Base-by-base conservation (phyloP, 495 filamentous ascomycete species). In the Penicillium desertorum region DNA sequence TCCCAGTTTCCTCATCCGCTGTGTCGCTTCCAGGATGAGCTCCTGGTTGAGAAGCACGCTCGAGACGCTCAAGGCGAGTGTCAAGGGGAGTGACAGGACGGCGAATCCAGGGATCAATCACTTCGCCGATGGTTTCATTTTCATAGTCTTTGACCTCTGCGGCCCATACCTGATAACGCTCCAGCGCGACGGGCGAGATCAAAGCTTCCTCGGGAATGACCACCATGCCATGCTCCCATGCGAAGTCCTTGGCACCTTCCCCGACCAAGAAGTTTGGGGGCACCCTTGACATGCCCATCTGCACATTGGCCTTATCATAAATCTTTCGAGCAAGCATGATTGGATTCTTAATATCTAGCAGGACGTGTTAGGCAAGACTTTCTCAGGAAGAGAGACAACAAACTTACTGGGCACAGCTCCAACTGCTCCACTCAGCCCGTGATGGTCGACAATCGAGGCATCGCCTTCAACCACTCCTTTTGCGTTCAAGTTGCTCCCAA, bases 401-500 rank as follows among this genome's bases (percentile, higher is more conserved):
- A 20, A 80, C 91, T 74, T 80, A 97, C 94, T 86, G 47, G 87
- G 80, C 45, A 92, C 89, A 36, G 94, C 95, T 59, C 92, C 95
- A 64, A 88, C 94, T 49, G 91, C 94, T 55, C 94, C 94, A 71
- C 92, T 97, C 62, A 91, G 85, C 11, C 94, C 94, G 45, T 84
- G 76, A 65, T 97, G 90, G 65, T 98, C 92, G 37, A 98, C 86
- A 37, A 98, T 83, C 0, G 89, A 89, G 34, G 94, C 95, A 73
- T 98, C 94, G 64, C 92, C 91, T 67, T 98, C 95, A 23, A 96
- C 94, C 16, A 84, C 82, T 3, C 94, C 94, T 60, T 97, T 87
- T 49, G 92, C 86, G 45, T 87, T 84, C n/a, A 97, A 73, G 64
- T 98, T 98, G 74, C 95, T 98, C 32, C 95, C 95, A 63, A 87